Evolutionary conservation across 2,329 filamentous ascomycete genomes (phyloP), one percentile per base, ranked within the genome.

Genomic region (Fusarium pilosicola): DNA sequence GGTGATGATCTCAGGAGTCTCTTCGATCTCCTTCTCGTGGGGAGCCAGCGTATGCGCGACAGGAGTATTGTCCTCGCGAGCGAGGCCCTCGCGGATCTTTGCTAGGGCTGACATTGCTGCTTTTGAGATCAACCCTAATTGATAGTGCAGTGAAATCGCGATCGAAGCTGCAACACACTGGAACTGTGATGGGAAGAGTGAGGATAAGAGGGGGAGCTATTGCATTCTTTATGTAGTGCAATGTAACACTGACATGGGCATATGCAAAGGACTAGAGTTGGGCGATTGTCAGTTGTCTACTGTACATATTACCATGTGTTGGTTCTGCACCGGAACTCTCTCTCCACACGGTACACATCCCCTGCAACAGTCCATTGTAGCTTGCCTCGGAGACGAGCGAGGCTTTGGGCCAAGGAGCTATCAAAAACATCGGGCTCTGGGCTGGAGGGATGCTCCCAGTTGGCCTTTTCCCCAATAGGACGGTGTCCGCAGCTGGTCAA

Each of bases 101-200:
- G 65, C 45, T 38, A 75, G 48, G 66, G 74, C 60, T 34, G 73
- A 68, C 73, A 75, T 75, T 63, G 34, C 57, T 57, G 48, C 41
- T 64, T 55, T 38, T 60, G 45, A 60, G 42, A 45, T 64, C 18
- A 32, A 44, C 68, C 48, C 56, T 38, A 42, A 38, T 42, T 22
- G 42, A 38, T 46, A 72, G 46, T 63, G 44, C 22, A 63, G 38
- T 49, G 32, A 52, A 42, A 15, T 64, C 52, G 8, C 36, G 45
- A 51, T 49, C 55, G 51, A 57, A 30, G 39, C 59, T 54, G 49
- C 56, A 63, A 51, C 57, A 56, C 44, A 41, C 58, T 49, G 32
- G 41, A 44, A 48, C 45, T 44, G 28, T 59, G 52, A 55, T 59
- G 48, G 36, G 18, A 39, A 44, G 48, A 60, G 32, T 32, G 32